These are phyloP conservation scores for Carex kokanica DNA, from an alignment of 176 grass and related monocot species.

Conservation along the genomic window DNA sequence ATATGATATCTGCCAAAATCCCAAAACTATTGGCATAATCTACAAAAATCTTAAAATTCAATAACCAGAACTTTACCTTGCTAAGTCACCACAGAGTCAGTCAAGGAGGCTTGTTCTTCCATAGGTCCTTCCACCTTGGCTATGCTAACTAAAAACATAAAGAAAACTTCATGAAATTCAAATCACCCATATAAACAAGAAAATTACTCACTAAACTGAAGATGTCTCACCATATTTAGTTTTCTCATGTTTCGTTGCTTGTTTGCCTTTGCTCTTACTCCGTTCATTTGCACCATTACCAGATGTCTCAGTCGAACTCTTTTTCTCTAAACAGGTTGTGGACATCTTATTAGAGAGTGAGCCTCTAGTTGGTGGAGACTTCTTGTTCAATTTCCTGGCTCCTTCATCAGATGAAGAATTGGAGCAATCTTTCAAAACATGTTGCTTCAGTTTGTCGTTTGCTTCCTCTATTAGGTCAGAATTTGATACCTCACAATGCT, in stretches of 20 bases:
- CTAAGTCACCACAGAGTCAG: not conserved
- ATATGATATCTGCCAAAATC: not conserved
- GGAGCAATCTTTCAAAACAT: not conserved
- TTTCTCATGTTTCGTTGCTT: conserved; percentile 4
- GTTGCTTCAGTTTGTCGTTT: conserved; percentile 15
- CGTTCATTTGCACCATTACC: not conserved
- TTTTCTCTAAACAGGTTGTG: conserved; percentile 22
- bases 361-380: conserved; percentile 17
- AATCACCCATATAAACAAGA: conserved; percentile 14
- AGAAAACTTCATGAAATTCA: not conserved
- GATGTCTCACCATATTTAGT: conserved; percentile 22
- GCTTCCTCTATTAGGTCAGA: conserved; percentile 7
- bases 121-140: not conserved
- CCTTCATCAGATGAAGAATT: not conserved
- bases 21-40: not conserved
- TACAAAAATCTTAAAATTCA: not conserved
- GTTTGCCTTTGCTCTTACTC: conserved; percentile 23
- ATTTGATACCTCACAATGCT: conserved; percentile 31
- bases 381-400: conserved; percentile 13
- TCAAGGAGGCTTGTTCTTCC: not conserved
- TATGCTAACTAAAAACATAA: conserved; percentile 27
- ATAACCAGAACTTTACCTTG: not conserved
- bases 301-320: not conserved
- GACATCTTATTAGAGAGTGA: conserved; percentile 22
- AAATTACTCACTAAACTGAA: conserved; percentile 21